phyloP scores from a whole-genome alignment of 2,329 filamentous ascomycete species.

The Nemania sp. region DNA sequence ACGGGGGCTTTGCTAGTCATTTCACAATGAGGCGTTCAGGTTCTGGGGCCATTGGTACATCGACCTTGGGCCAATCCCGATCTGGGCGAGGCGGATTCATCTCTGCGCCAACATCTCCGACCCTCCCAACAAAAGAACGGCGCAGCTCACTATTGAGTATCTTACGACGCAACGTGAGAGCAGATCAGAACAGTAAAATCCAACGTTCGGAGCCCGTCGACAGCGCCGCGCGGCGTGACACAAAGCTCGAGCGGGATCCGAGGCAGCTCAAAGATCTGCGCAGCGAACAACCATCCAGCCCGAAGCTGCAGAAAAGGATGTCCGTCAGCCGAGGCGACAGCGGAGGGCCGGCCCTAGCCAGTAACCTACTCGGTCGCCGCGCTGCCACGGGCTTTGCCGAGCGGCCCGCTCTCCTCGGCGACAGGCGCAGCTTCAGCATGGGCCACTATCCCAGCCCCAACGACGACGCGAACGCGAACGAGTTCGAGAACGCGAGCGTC shows the following conservation, averaged over 20 bases:
- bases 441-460: slow-evolving; percentile 39
- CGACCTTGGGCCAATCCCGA: slow-evolving; percentile 35
- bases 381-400: slow-evolving; percentile 16
- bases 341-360: slow-evolving; percentile 51
- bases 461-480: slow-evolving; percentile 8
- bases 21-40: slow-evolving; percentile 26
- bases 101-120: slow-evolving; percentile 30
- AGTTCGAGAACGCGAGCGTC: slow-evolving; percentile 27
- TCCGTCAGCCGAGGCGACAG: slow-evolving; percentile 46
- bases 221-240: slow-evolving; percentile 65
- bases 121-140: slow-evolving; percentile 39
- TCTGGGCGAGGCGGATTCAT: slow-evolving; percentile 36
- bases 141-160: slow-evolving; percentile 60
- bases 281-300: slow-evolving; percentile 41
- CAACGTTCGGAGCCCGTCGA: slow-evolving; percentile 57
- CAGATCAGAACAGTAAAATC: slow-evolving; percentile 55
- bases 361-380: slow-evolving; percentile 30
- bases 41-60: slow-evolving; percentile 38
- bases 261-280: slow-evolving; percentile 56
- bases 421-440: slow-evolving; percentile 36
- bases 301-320: slow-evolving; percentile 53
- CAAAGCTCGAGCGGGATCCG: slow-evolving; percentile 62
- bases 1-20: slow-evolving; percentile 16
- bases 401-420: slow-evolving; percentile 27
- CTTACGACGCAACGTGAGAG: slow-evolving; percentile 67